Evolutionary conservation across 805 yeast species (phyloP), one percentile per base, ranked within the genome.

Genomic region (Pichia heedii): DNA sequence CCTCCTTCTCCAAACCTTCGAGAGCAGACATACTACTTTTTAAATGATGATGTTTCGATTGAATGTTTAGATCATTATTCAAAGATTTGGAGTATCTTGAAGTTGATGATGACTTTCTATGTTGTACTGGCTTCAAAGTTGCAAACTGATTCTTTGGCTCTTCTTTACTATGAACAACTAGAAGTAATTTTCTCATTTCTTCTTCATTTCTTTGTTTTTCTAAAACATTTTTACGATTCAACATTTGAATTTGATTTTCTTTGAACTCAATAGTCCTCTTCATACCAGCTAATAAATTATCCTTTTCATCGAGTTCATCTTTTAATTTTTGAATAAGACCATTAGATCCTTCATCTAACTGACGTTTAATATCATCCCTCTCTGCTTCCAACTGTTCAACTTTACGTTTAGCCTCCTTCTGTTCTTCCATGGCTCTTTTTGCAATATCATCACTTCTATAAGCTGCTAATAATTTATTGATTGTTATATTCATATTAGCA

Each of bases 361-460:
- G 55, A 34, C 43, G 54, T 21, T 53, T 42, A 10, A 60, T 57
- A 21, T 51, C 48, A 37, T 62, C 67, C 20, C 63, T 53, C 51
- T 70, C 74, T 5, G 74, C 74, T 38, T 64, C 66, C 4, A 73
- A 71, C 49, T 67, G 69, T 16, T 62, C 65, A 8, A 66, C 68
- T 15, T 60, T 53, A 44, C 59, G 64, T 46, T 64, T 63, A 30
- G 64, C 68, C 20, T 59, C 66, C 39, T 62, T 67, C n/a, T 65
- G 62, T 46, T 70, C 74, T 59, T 46, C 62, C 51, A 50, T 68
- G 57, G 96, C 94, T 47, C 83, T 71, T 41, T 79, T 70, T 12
- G 95, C 95, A 63, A 81, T 80, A 42, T 86, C 95, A 58, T 90
- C 96, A 0, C 96, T 84, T 51, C 80, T 79, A 55, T 89, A 69